Evolutionary conservation across 1,139 yeast genomes (phyloP), one percentile per base, ranked within the genome.

Genomic region (Blastobotrys malaysiensis): DNA sequence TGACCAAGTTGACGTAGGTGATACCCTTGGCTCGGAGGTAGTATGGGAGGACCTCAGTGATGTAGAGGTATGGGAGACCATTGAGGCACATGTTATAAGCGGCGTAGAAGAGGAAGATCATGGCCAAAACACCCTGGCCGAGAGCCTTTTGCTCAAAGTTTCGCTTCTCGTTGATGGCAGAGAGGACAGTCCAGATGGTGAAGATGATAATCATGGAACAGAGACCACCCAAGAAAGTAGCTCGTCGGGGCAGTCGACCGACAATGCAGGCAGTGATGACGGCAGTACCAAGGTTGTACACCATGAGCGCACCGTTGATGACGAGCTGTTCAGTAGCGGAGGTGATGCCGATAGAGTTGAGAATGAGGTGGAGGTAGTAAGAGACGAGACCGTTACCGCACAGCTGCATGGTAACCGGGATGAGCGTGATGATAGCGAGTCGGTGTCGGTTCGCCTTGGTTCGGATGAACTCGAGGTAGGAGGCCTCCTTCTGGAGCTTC

Each of bases 41-140:
- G 67, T 68, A 76, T 16, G 79, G 77, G 45, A 71, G 58, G 24
- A 74, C 67, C 61, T 76, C 79, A 50, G 74, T 72, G 18, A 66
- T 57, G 55, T 75, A 75, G 9, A 68, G 54, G 55, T 59, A 64
- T 39, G 73, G 73, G n/a, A 69, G 52, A 16, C 64, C 65, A 24
- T 59, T 59, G 20, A 60, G 52, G 3, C 60, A 64, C 20, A 61
- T 48, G 16, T 57, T 55, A 48, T 61, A 61, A 48, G 54, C 52
- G 44, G 58, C 57, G 50, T 52, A 56, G 53, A 55, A 63, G 52
- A 65, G 27, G 55, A 63, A 65, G 46, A 59, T 61, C 63, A 62
- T 60, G 24, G 61, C 62, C 50, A 61, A 26, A 16, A 63, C 67
- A 9, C 65, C 67, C 21, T 53, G 56, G 24, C 61, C 66, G 22